Evolutionary conservation across 73 alveolate species (phyloP).

Genomic region (Paramecium biaurelia): DNA sequence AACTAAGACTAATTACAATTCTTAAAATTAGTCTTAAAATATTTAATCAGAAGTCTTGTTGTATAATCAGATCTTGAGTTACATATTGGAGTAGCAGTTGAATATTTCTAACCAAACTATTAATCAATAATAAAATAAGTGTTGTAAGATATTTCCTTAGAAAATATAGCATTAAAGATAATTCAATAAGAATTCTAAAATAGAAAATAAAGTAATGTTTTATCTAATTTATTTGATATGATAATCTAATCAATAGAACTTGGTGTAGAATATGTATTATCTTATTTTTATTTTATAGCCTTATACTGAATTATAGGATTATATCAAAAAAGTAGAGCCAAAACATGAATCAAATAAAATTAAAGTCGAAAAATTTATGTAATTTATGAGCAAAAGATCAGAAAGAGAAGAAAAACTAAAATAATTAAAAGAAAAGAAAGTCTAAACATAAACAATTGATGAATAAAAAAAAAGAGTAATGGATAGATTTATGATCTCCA

Average conservation of each 20-base stretch:
- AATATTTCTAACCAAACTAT: neutral
- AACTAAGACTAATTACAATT: neutral
- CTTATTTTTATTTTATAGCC: neutral
- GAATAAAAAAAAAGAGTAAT: neutral
- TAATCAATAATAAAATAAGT: neutral
- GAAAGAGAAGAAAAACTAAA: neutral
- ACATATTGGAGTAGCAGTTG: neutral
- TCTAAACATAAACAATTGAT: neutral
- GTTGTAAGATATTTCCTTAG: neutral
- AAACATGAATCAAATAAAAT: neutral
- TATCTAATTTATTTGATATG: neutral
- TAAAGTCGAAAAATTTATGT: neutral
- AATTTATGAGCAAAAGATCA: neutral
- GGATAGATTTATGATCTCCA: slow-evolving; percentile 3
- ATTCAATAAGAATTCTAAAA: neutral
- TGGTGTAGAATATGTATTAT: neutral
- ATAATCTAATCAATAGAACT: neutral
- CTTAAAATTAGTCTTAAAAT: neutral
- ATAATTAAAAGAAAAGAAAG: neutral
- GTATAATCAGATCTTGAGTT: neutral
- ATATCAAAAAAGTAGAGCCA: neutral
- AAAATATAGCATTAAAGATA: neutral
- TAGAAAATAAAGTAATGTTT: neutral
- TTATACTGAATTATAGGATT: neutral
- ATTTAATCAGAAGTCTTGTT: neutral